phyloP scores from a whole-genome alignment of 1,284 basidiomycete species.

The Somion occarium region DNA sequence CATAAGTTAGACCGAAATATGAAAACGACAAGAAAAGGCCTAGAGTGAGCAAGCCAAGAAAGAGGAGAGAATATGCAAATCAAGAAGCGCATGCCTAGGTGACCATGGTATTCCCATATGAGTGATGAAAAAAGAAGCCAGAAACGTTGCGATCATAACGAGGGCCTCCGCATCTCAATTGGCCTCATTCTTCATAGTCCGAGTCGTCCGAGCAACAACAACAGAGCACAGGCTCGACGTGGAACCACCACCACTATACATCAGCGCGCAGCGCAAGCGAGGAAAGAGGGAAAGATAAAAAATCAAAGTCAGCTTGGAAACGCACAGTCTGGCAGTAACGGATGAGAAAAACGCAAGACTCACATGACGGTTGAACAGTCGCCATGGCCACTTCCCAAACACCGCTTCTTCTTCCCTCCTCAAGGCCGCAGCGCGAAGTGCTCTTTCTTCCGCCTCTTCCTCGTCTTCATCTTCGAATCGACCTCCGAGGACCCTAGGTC shows the following conservation, averaged over 20 bases:
- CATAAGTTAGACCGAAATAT: too few species aligned
- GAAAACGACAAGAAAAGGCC: too few species aligned
- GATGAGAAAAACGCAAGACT: slow-evolving; percentile 19
- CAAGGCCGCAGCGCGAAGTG: slow-evolving; percentile 28
- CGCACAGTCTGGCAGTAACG: not conserved
- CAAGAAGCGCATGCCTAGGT: too few species aligned
- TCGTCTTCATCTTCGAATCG: slow-evolving; percentile 24
- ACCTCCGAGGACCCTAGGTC: slow-evolving; percentile 4
- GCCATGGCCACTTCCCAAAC: slow-evolving; percentile 65
- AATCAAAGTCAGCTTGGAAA: not conserved
- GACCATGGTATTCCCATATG: too few species aligned
- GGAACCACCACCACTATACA: slow-evolving; percentile 77
- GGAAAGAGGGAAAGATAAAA: too few species aligned
- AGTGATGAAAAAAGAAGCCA: too few species aligned
- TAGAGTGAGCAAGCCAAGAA: too few species aligned
- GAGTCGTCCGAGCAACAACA: slow-evolving; percentile 41
- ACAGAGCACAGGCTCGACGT: slow-evolving; percentile 55
- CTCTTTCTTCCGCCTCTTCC: slow-evolving; percentile 30
- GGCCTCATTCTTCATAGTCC: slow-evolving; percentile 27
- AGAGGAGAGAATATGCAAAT: too few species aligned
- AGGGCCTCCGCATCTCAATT: too few species aligned
- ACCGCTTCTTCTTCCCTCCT: slow-evolving; percentile 35
- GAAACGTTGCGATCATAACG: too few species aligned
- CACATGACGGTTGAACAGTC: slow-evolving; percentile 64
- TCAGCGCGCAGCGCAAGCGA: not conserved